Evolutionary conservation across 805 yeast genomes (phyloP).

Genomic region (Candida lessepsii): DNA sequence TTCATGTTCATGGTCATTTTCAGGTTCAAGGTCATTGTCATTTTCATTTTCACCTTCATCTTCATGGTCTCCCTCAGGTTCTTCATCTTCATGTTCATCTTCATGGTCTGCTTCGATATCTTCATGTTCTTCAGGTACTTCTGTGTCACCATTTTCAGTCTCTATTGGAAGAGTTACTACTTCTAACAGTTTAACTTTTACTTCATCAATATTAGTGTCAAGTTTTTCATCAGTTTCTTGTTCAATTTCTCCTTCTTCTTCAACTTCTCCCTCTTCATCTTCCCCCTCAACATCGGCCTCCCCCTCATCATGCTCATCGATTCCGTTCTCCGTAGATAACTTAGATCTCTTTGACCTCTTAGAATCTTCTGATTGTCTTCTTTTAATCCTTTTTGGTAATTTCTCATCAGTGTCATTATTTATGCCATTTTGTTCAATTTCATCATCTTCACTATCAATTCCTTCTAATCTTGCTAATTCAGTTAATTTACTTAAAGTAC

Average conservation of each 20-base stretch:
- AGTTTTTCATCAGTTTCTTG: slow-evolving; percentile 10
- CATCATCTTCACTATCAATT: slow-evolving; percentile 34
- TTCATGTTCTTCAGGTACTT: slow-evolving; percentile 12
- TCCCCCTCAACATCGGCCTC: neutral
- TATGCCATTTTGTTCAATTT: slow-evolving; percentile 1
- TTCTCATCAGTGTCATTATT: slow-evolving; percentile 11
- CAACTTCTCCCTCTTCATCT: slow-evolving; percentile 18
- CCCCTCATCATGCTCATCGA: neutral
- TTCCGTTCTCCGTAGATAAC: slow-evolving; percentile 1
- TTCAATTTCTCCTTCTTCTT: slow-evolving; percentile 12
- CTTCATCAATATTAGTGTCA: too few species aligned
- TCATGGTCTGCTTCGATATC: slow-evolving; percentile 10
- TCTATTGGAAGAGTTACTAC: neutral
- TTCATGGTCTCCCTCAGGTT: slow-evolving; percentile 4
- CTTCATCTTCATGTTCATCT: slow-evolving; percentile 10
- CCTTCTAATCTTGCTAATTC: slow-evolving; percentile 41
- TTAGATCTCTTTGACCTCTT: slow-evolving; percentile 2
- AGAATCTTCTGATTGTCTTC: slow-evolving; percentile 1
- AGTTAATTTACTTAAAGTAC: slow-evolving; percentile 40
- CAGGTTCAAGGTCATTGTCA: slow-evolving; percentile 14
- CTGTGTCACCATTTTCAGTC: slow-evolving; percentile 7
- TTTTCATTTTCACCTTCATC: slow-evolving; percentile 2
- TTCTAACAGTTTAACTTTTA: neutral
- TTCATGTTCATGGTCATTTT: slow-evolving; percentile 14
- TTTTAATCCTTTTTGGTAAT: neutral